A percentile compares a stretch with the other conserved stretches of the same genome.
Conservation (phyloP, 2,329 filamentous ascomycete genomes). For the Fusarium veterinarium region DNA sequence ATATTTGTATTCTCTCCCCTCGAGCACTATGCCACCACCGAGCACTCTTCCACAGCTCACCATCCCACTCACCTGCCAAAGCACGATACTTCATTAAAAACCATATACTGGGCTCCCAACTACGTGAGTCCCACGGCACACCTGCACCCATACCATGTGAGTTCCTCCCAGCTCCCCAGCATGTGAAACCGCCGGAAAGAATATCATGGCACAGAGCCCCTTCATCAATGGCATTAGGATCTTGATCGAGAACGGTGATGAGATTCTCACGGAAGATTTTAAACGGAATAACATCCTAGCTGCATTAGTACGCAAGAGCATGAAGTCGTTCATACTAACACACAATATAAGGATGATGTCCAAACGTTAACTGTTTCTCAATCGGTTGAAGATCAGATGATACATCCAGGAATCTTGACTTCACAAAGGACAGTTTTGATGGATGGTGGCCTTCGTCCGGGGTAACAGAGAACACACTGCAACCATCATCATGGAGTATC, state of each 20-base stretch:
- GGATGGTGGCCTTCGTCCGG: conserved; percentile 39
- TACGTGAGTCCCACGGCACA: conserved; percentile 57
- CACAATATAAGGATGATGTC: conserved; percentile 51
- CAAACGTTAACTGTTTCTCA: conserved; percentile 48
- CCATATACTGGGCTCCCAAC: conserved; percentile 58
- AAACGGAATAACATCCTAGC: conserved; percentile 51
- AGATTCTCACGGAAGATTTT: conserved; percentile 47
- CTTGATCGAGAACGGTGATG: conserved; percentile 40
- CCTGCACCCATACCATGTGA: conserved; percentile 48
- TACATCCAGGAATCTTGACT: conserved; percentile 40
- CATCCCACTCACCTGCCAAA: conserved; percentile 51
- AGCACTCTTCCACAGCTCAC: conserved; percentile 50
- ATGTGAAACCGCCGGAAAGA: conserved; percentile 49
- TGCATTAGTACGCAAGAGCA: conserved; percentile 13
- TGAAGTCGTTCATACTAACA: background rate
- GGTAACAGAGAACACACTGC: conserved; percentile 50
- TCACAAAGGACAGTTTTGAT: conserved; percentile 40
- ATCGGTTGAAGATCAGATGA: conserved; percentile 47
- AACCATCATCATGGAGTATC: conserved; percentile 43
- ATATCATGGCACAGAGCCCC: conserved; percentile 52
- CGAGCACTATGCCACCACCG: conserved; percentile 48
- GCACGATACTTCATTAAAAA: conserved; percentile 56
- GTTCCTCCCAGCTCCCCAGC: conserved; percentile 51
- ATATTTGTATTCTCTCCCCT: conserved; percentile 37
- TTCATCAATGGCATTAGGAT: conserved; percentile 50